Conservation (phyloP, 164 flowering plant species). For the Aristolochia californica region DNA sequence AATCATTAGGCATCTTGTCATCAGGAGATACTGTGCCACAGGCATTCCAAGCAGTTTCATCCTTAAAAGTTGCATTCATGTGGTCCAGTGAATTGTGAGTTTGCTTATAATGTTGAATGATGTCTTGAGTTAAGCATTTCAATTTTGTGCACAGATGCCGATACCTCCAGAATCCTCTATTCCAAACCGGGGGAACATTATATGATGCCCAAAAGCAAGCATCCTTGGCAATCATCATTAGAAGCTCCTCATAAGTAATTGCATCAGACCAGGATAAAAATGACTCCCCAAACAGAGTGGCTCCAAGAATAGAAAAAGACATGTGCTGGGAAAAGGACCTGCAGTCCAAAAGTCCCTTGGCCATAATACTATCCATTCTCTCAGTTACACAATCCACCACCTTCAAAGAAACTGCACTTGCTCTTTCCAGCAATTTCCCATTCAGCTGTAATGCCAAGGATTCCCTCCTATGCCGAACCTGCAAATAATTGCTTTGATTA, state of each 20-base stretch:
- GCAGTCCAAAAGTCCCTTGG: conserved; percentile 32
- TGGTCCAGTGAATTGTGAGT: conserved; percentile 14
- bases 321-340: conserved; percentile 42
- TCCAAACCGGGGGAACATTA: conserved; percentile 49
- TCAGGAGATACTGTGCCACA: conserved; percentile 9
- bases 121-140: conserved; percentile 45
- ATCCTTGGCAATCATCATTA: conserved; percentile 51
- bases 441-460: conserved; percentile 31
- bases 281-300: conserved; percentile 47
- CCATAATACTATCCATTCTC: conserved; percentile 21
- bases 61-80: conserved; percentile 3
- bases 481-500: background rate
- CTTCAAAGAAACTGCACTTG: conserved; percentile 23
- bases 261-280: conserved; percentile 54
- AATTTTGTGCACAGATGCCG: conserved; percentile 32
- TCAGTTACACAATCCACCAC: conserved; percentile 31
- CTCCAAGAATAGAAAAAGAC: conserved; percentile 47
- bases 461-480: conserved; percentile 43
- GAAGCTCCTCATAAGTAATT: conserved; percentile 40
- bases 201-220: conserved; percentile 65
- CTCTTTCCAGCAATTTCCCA: conserved; percentile 28
- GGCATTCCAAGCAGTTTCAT: conserved; percentile 8
- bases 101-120: conserved; percentile 27
- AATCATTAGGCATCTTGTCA: conserved; percentile 9
- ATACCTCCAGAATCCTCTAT: conserved; percentile 48